Base-by-base conservation (phyloP, 257 asterid genomes). In the Rehmannia glutinosa region DNA sequence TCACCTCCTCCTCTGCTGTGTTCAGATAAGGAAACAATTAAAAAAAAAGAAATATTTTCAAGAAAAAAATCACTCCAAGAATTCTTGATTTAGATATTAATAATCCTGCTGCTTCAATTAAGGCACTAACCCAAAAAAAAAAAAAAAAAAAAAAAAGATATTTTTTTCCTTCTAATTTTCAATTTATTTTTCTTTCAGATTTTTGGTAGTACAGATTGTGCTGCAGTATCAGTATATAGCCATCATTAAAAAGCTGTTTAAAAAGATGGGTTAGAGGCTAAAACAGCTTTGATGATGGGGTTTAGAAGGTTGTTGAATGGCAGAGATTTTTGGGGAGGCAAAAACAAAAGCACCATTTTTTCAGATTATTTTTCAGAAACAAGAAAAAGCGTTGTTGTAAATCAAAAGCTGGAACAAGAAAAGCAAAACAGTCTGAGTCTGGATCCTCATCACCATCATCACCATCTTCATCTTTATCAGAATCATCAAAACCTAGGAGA, bases 241-340 rank as follows among this genome's bases (percentile, higher is more conserved):
- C 68, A 47, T 62, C 70, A 73, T 76, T 61, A 73, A 78, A n/a
- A 80, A 78, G 80, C 70, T 70, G 83, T 81, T 76, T 64, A 63
- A 52, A 62, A 73, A 56, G 56, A 86, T 89, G 98, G 94, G 98
- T 81, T 91, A 86, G n/a, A n/a, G 95, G 89, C 85, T 75, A 38
- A 47, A 62, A 21, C 19, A 1, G 57, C 42, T 30, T 46, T 51
- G 41, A 66, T 64, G 62, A 86, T 83, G 95, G 89, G 80, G 71
- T 80, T 77, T 32, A 73, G 70, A 33, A 69, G 73, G 73, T n/a
- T n/a, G 28, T 80, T 82, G 84, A 75, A 81, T 86, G 90, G 87
- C 83, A 78, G 68, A 56, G 55, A n/a, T n/a, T n/a, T n/a, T n/a
- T 46, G 24, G 21, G 57, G 69, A 68, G 43, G 52, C 62, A 72